Conservation (phyloP, 179 eudicot genomes). For the Spinacia oleracea region DNA sequence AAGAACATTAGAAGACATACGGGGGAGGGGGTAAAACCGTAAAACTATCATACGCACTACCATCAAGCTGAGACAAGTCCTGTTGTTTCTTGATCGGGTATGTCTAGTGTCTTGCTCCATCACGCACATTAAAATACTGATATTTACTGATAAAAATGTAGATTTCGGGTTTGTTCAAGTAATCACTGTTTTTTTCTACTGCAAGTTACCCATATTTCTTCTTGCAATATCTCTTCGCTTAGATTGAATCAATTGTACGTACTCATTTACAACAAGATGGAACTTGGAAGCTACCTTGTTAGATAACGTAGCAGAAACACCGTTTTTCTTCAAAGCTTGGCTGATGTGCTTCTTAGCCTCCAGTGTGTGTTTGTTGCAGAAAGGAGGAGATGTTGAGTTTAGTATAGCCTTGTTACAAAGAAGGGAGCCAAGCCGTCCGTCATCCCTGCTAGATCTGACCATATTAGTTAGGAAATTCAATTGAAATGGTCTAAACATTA, state of each 20-base stretch:
- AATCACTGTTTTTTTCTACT: slow-evolving; percentile 24
- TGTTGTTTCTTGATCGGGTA: background rate
- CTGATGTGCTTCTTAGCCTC: slow-evolving; percentile 39
- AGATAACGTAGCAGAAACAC: slow-evolving; percentile 45
- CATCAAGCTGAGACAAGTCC: background rate
- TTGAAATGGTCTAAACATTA: background rate
- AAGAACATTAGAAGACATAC: background rate
- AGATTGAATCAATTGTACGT: slow-evolving; percentile 51
- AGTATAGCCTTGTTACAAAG: slow-evolving; percentile 59
- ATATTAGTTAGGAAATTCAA: background rate
- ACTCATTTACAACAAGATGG: slow-evolving; percentile 55
- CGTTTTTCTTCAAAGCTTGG: slow-evolving; percentile 54
- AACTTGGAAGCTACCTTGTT: slow-evolving; percentile 55
- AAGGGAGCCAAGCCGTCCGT: slow-evolving; percentile 25
- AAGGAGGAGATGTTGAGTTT: slow-evolving; percentile 47
- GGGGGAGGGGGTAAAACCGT: background rate
- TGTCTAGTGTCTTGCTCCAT: background rate
- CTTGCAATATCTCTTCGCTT: slow-evolving; percentile 44
- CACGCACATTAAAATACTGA: background rate
- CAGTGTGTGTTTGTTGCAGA: slow-evolving; percentile 45
- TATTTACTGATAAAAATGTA: background rate
- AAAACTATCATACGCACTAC: background rate
- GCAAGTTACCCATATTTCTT: slow-evolving; percentile 26
- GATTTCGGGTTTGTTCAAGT: slow-evolving; percentile 5
- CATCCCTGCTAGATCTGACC: slow-evolving; percentile 31